These are phyloP conservation scores for Aspergillus pseudoglaucus DNA, from an alignment of 2,329 filamentous ascomycete genomes.

Conservation along the genomic window DNA sequence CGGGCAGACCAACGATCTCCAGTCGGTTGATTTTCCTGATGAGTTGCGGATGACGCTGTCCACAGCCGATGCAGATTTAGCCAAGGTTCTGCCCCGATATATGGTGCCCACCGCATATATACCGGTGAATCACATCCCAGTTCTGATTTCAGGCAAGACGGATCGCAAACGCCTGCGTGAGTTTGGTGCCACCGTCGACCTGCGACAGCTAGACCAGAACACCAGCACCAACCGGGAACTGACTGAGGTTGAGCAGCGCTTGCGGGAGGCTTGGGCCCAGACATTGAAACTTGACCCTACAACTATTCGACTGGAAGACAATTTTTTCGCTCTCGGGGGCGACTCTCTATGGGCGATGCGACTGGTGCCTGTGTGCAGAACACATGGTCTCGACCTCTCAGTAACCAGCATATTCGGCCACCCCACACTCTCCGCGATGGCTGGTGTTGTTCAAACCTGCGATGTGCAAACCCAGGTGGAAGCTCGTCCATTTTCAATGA, in stretches of 20 bases:
- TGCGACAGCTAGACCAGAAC: no score
- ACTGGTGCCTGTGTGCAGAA: constrained; percentile 26
- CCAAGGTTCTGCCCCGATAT: no score
- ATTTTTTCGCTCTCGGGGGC: constrained; percentile 33
- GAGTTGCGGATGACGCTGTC: no score
- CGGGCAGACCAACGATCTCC: no score
- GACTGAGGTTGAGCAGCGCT: constrained; percentile 24
- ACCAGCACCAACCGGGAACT: constrained; percentile 6
- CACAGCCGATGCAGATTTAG: no score
- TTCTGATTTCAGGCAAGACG: no score
- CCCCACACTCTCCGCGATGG: constrained; percentile 38
- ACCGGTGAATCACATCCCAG: no score
- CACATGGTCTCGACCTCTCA: constrained; percentile 25
- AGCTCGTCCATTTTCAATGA: constrained; percentile 19
- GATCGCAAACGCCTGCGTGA: no score
- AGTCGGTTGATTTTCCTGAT: no score
- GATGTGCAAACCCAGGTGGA: constrained; percentile 3
- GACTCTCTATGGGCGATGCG: constrained; percentile 31
- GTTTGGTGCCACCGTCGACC: no score
- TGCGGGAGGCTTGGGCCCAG: constrained; percentile 31
- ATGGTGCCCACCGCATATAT: no score
- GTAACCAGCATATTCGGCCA: constrained; percentile 31
- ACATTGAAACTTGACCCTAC: constrained; percentile 23
- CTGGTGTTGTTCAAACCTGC: constrained; percentile 25
- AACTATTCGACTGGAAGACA: constrained; percentile 31